Evolutionary conservation across 352 stramenopile genomes (phyloP).

Genomic region (Pythium aphanidermatum): DNA sequence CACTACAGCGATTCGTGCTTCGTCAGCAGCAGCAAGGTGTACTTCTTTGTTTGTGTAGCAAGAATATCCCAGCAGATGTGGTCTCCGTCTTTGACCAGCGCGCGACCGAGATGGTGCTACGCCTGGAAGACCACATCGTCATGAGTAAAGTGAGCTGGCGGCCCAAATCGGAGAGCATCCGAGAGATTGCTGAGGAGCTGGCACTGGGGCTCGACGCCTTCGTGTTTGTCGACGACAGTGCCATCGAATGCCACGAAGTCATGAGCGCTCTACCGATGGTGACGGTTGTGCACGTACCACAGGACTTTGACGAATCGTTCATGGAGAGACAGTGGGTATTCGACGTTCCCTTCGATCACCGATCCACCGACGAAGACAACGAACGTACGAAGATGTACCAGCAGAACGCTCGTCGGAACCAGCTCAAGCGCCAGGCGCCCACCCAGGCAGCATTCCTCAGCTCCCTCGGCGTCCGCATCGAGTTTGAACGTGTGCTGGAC

Average conservation of each 20-base stretch:
- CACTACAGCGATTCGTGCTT: constrained; percentile 57
- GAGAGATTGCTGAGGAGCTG: constrained; percentile 42
- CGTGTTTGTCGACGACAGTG: constrained; percentile 71
- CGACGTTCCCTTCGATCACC: constrained; percentile 19
- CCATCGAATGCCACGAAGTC: constrained; percentile 65
- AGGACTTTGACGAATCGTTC: constrained; percentile 24
- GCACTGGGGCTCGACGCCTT: constrained; percentile 55
- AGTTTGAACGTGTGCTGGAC: constrained; percentile 37
- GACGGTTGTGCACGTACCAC: constrained; percentile 40
- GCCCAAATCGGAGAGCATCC: constrained; percentile 55
- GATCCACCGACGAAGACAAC: constrained; percentile 31
- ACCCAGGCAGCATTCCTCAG: constrained; percentile 57
- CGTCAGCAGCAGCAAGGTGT: constrained; percentile 37
- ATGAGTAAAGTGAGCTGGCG: constrained; percentile 48
- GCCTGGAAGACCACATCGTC: constrained; percentile 45
- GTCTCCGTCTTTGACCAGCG: constrained; percentile 36
- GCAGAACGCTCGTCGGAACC: constrained; percentile 36
- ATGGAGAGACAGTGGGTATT: constrained; percentile 54
- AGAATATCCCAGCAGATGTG: constrained; percentile 59
- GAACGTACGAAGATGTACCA: constrained; percentile 52
- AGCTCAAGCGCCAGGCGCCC: constrained; percentile 22
- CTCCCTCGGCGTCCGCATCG: constrained; percentile 60
- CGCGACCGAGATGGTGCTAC: constrained; percentile 38
- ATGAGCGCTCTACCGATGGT: constrained; percentile 34
- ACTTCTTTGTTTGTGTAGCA: constrained; percentile 62